Base-by-base conservation (phyloP, 371 early-diverging fungal species). In the Mucor saturninus region DNA sequence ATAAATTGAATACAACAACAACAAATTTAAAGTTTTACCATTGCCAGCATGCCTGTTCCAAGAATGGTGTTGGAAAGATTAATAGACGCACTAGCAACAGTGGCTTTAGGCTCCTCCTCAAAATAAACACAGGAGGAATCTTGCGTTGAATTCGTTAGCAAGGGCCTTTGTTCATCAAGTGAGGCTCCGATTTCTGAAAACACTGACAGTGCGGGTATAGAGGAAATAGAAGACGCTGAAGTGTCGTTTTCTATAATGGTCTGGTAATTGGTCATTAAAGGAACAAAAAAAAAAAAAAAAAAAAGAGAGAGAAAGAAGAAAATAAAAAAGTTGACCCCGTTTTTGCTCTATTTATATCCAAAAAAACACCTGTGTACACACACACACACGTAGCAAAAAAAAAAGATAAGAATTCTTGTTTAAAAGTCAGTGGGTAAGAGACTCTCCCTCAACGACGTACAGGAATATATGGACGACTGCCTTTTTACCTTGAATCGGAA, bases 11-110 rank as follows among this genome's bases (percentile, higher is more conserved):
- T n/a, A n/a, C n/a, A n/a, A n/a, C n/a, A n/a, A n/a, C n/a, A n/a
- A n/a, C n/a, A n/a, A n/a, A n/a, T n/a, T n/a, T n/a, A n/a, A n/a
- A 54, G 68, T 77, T 64, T 64, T 86, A 89, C 90, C 98, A 98
- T 97, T 38, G 98, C 98, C 38, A 98, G 83, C 93, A 97, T 93
- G 8, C 98, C 98, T n/a, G 94, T 86, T 8, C 98, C 98, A 29
- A 98, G 76, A 64, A 98, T 96, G 1, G 98, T 98, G 68, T 98
- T 98, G 43, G 91, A 80, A 29, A 98, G 78, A 66, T 96, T 98
- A 65, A 95, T 84, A 26, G 76, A 56, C 37, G 72, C 73, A 57
- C 83, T 80, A 1, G 68, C 31, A 3, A 72, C 61, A 5, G 80
- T 69, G 1, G 83, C 83, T 9, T 68, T 61, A 7, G 64, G 65